These are phyloP conservation scores for Carex arenaria DNA, from an alignment of 202 grass and related monocot genomes.

Conservation along the genomic window DNA sequence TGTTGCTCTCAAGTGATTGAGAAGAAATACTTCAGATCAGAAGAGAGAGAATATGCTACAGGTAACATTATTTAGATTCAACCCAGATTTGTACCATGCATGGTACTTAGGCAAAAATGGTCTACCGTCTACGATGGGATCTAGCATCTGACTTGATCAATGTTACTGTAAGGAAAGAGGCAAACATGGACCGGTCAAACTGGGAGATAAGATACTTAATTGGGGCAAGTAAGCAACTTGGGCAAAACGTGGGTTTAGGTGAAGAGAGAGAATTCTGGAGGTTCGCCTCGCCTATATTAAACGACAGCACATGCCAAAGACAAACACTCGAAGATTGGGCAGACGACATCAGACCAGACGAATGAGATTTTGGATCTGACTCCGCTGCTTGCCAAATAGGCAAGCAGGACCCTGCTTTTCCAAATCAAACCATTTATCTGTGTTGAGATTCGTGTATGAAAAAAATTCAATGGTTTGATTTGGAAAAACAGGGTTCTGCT, in stretches of 20 bases:
- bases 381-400: too few relatives aligned
- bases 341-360: too few relatives aligned
- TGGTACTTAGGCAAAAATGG: background rate
- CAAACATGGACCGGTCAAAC: background rate
- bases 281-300: background rate
- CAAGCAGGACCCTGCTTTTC: too few relatives aligned
- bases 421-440: too few relatives aligned
- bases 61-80: background rate
- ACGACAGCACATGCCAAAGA: background rate
- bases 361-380: too few relatives aligned
- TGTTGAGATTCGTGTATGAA: too few relatives aligned
- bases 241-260: background rate
- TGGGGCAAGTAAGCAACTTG: background rate
- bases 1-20: background rate
- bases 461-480: too few relatives aligned
- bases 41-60: background rate
- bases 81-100: background rate
- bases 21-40: background rate
- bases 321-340: too few relatives aligned
- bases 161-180: background rate
- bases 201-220: background rate
- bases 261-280: background rate
- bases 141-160: background rate
- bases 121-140: conserved; percentile 1
- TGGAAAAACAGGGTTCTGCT: too few relatives aligned